Evolutionary conservation across 2,329 filamentous ascomycete genomes (phyloP).

Genomic region (Colletotrichum kahawae): DNA sequence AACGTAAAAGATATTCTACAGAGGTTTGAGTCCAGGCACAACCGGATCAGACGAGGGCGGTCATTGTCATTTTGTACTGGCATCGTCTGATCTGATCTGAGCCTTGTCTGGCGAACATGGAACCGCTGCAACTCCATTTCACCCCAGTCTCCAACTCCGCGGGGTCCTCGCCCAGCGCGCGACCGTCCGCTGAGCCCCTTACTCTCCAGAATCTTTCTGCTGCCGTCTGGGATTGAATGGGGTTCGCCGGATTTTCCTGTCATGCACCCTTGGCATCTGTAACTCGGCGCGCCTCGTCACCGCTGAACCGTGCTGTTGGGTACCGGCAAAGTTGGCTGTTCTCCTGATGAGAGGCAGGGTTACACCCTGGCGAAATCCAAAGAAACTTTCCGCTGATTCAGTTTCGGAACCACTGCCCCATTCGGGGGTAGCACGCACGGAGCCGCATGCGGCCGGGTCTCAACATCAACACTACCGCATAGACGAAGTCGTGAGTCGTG

Average conservation of each 20-base stretch:
- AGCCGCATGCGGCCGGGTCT: background rate
- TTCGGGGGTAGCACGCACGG: background rate
- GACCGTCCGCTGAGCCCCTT: background rate
- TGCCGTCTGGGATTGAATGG: slow-evolving; percentile 20
- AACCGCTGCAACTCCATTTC: background rate
- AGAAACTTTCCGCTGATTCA: slow-evolving; percentile 15
- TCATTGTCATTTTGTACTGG: background rate
- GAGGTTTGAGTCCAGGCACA: background rate
- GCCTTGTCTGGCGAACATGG: background rate
- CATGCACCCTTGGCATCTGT: slow-evolving; percentile 11
- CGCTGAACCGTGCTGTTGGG: slow-evolving; percentile 4
- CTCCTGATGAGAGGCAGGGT: background rate
- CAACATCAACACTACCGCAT: background rate
- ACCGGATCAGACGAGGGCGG: background rate
- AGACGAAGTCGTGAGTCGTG: background rate
- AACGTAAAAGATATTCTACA: slow-evolving; percentile 12
- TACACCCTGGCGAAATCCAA: background rate
- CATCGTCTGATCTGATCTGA: slow-evolving; percentile 8
- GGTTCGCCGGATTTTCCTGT: background rate
- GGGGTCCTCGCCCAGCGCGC: background rate
- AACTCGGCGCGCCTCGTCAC: slow-evolving; percentile 8
- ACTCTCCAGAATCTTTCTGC: slow-evolving; percentile 10
- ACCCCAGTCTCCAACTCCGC: background rate
- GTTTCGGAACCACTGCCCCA: slow-evolving; percentile 12
- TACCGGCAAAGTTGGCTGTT: background rate